phyloP scores from a whole-genome alignment of 306 rosid genomes.

The Cyclanthera cordifolia region DNA sequence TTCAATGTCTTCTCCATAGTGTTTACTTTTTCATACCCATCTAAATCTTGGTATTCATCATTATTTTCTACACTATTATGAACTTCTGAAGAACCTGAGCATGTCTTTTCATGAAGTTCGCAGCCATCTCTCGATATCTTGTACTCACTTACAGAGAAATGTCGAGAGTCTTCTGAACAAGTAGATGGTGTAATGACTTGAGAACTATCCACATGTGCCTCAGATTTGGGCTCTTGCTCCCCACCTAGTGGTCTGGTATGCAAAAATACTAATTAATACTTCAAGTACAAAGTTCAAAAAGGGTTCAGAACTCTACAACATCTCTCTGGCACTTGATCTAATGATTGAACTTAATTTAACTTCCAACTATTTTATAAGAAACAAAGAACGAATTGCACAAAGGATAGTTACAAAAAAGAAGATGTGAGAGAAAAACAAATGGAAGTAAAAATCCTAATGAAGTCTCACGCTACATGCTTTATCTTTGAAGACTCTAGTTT shows the following conservation, averaged over 20 bases:
- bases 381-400: too few species aligned
- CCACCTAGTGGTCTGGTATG: conserved; percentile 39
- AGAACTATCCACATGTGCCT: conserved; percentile 19
- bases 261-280: conserved; percentile 12
- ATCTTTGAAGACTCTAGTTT: too few species aligned
- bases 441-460: too few species aligned
- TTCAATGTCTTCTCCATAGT: conserved; percentile 73
- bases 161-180: conserved; percentile 39
- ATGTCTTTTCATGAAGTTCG: conserved; percentile 31
- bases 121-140: conserved; percentile 26
- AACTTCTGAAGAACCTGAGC: conserved; percentile 17
- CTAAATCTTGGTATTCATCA: conserved; percentile 27
- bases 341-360: neutral
- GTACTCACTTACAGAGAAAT: conserved; percentile 26
- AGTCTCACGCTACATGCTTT: too few species aligned
- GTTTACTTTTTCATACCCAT: conserved; percentile 34
- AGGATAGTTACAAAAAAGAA: too few species aligned
- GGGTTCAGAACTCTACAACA: conserved; percentile 1
- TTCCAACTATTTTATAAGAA: too few species aligned
- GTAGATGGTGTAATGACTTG: conserved; percentile 30
- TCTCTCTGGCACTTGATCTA: neutral
- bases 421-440: too few species aligned
- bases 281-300: conserved; percentile 12
- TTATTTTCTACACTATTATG: conserved; percentile 15
- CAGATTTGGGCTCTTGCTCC: conserved; percentile 33